Conservation (phyloP, 2,329 filamentous ascomycete species). For the Davidsoniella eucalypti region DNA sequence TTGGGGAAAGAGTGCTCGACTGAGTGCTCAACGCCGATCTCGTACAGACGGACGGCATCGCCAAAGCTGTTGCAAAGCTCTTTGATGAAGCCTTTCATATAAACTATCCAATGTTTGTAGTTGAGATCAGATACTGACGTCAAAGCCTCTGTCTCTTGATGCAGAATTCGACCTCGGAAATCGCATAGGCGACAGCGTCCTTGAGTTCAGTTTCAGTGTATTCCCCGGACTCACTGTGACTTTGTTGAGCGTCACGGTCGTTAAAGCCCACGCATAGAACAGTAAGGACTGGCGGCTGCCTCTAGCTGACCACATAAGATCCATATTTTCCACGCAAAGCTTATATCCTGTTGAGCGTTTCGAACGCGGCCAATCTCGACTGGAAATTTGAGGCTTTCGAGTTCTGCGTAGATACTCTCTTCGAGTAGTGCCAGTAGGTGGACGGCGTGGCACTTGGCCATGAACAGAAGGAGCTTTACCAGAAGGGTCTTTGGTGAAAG, state of each 20-base stretch:
- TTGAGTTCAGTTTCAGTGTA: slow-evolving; percentile 12
- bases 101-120: slow-evolving; percentile 51
- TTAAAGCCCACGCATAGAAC: slow-evolving; percentile 42
- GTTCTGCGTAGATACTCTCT: too few relatives aligned
- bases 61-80: slow-evolving; percentile 44
- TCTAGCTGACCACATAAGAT: slow-evolving; percentile 41
- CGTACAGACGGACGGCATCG: slow-evolving; percentile 45
- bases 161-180: slow-evolving; percentile 36
- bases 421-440: too few relatives aligned
- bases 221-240: slow-evolving; percentile 28
- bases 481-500: too few relatives aligned
- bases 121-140: slow-evolving; percentile 50
- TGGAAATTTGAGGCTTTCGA: too few relatives aligned
- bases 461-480: too few relatives aligned
- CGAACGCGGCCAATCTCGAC: too few relatives aligned
- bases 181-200: slow-evolving; percentile 28
- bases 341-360: too few relatives aligned
- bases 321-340: slow-evolving; percentile 28
- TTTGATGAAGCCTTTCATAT: slow-evolving; percentile 51
- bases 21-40: slow-evolving; percentile 55
- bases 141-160: slow-evolving; percentile 41
- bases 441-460: too few relatives aligned
- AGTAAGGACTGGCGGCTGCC: slow-evolving; percentile 40
- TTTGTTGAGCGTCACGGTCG: slow-evolving; percentile 33
- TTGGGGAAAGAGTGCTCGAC: slow-evolving; percentile 47